phyloP scores from a whole-genome alignment of 31 red algal genomes.

The Asparagopsis taxiformis region DNA sequence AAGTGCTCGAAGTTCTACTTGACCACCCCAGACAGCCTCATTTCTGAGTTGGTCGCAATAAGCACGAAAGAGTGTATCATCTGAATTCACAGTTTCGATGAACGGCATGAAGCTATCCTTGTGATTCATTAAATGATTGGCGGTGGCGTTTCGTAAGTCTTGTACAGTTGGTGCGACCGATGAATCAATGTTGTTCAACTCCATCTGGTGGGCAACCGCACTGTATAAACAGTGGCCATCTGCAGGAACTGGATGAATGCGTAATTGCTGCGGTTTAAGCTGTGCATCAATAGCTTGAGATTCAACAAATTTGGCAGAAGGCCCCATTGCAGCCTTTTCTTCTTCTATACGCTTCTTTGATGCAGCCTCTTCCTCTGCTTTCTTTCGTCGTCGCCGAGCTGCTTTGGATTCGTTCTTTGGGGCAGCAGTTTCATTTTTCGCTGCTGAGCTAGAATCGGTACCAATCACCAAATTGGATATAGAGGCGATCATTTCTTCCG shows the following conservation, averaged over 20 bases:
- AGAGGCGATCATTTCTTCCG: not conserved
- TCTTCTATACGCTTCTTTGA: constrained; percentile 18
- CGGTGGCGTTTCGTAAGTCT: constrained; percentile 29
- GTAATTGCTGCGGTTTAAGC: constrained; percentile 28
- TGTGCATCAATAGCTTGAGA: constrained; percentile 32
- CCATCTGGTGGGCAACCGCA: constrained; percentile 50
- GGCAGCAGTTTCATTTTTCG: not conserved
- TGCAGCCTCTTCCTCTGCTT: constrained; percentile 37
- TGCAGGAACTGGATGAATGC: constrained; percentile 40
- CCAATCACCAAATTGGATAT: not conserved
- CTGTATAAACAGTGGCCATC: constrained; percentile 76
- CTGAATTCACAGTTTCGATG: constrained; percentile 27
- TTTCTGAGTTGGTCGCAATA: constrained; percentile 56
- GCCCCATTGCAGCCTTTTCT: constrained; percentile 52
- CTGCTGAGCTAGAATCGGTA: not conserved
- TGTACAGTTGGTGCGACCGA: constrained; percentile 30
- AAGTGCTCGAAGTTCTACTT: constrained; percentile 71
- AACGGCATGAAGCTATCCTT: constrained; percentile 55
- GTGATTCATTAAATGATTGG: constrained; percentile 31
- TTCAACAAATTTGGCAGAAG: constrained; percentile 36
- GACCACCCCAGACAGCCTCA: constrained; percentile 73
- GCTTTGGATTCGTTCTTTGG: constrained; percentile 46
- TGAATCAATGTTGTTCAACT: constrained; percentile 7
- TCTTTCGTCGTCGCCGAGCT: constrained; percentile 27
- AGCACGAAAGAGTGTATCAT: constrained; percentile 26